A percentile compares a stretch with the other conserved stretches of the same genome.
Evolutionary conservation across 805 yeast species (phyloP).

Genomic region (Starmerella etchellsii): DNA sequence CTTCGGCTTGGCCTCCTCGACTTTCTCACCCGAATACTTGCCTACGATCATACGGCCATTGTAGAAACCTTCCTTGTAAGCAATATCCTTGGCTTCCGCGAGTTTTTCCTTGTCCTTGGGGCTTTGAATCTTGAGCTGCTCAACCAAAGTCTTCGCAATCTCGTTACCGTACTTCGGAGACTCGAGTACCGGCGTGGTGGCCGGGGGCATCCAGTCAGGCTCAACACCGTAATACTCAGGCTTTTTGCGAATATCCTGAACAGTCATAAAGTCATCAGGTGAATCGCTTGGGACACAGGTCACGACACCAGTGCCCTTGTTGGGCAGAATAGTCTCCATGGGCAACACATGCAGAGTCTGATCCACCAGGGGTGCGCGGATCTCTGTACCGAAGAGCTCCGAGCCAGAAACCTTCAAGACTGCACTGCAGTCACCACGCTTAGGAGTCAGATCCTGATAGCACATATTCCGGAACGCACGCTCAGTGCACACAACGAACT

Average conservation of each 20-base stretch:
- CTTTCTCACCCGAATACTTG: conserved; percentile 74
- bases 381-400: conserved; percentile 70
- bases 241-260: conserved; percentile 70
- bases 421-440: conserved; percentile 62
- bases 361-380: conserved; percentile 70
- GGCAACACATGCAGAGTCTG: conserved; percentile 69
- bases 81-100: conserved; percentile 84
- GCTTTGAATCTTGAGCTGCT: conserved; percentile 80
- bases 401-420: conserved; percentile 52
- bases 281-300: conserved; percentile 99
- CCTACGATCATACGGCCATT: conserved; percentile 75
- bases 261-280: conserved; percentile 90
- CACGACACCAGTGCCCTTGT: conserved; percentile 97
- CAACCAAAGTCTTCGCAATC: conserved; percentile 73
- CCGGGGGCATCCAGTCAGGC: conserved; percentile 61
- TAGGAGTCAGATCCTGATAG: conserved; percentile 82
- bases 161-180: conserved; percentile 81
- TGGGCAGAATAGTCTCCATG: conserved; percentile 91
- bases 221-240: conserved; percentile 81
- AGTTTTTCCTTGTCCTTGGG: conserved; percentile 83
- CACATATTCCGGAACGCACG: conserved; percentile 97
- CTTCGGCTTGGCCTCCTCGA: conserved; percentile 80
- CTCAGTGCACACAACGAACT: conserved; percentile 74
- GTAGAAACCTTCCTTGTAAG: conserved; percentile 94
- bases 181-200: conserved; percentile 40